Conservation (phyloP, 2,329 filamentous ascomycete species). For the Pseudohalonectria lignicola region DNA sequence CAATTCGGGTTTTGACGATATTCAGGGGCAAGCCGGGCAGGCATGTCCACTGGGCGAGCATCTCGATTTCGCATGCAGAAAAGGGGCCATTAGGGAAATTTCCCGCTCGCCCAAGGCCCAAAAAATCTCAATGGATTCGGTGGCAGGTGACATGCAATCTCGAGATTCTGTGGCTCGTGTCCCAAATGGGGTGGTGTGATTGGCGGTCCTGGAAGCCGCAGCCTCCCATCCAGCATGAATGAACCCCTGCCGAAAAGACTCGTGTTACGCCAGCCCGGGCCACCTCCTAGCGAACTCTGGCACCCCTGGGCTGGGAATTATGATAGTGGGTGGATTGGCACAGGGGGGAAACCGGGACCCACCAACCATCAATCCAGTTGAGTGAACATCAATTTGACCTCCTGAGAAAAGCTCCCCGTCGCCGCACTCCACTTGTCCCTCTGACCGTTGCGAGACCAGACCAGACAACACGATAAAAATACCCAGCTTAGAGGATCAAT, state of each 20-base stretch:
- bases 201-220: not conserved
- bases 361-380: too few species aligned
- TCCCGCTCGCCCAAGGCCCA: too few species aligned
- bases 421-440: too few species aligned
- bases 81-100: not conserved
- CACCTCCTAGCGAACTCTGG: too few species aligned
- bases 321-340: too few species aligned
- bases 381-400: not conserved
- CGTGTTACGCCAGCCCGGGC: not conserved
- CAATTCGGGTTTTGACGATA: too few species aligned
- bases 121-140: too few species aligned
- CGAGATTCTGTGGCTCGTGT: conserved; percentile 4
- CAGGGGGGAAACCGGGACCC: too few species aligned
- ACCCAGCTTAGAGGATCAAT: not conserved
- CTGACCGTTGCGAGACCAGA: not conserved
- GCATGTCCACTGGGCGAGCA: too few species aligned
- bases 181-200: not conserved
- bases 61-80: conserved; percentile 7
- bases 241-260: not conserved
- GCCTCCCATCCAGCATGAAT: not conserved
- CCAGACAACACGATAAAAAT: not conserved
- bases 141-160: not conserved
- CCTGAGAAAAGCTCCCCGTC: not conserved
- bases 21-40: not conserved
- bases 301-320: too few species aligned